A percentile compares a stretch with the other conserved stretches of the same genome.
Conservation (phyloP, 495 filamentous ascomycete genomes). For the Xylona heveae region DNA sequence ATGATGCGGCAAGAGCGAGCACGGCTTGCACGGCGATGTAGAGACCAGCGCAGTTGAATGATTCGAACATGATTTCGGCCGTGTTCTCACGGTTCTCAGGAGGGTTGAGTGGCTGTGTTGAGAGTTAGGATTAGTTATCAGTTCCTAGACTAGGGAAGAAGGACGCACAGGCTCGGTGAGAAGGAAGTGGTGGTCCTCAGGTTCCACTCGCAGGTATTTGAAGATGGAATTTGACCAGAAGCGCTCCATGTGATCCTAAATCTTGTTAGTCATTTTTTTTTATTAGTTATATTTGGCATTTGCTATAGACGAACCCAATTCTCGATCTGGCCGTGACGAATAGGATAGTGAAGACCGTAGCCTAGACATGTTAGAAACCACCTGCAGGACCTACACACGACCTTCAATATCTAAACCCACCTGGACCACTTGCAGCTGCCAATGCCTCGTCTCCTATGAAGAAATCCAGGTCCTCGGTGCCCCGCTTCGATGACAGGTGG, state of each 20-base stretch:
- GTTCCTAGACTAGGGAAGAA: not conserved
- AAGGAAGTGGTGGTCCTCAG: constrained; percentile 95
- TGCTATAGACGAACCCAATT: constrained; percentile 49
- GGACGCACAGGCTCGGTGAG: constrained; percentile 77
- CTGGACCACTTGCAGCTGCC: constrained; percentile 60
- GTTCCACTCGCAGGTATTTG: constrained; percentile 94
- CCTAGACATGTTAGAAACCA: constrained; percentile 22
- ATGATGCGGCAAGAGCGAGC: constrained; percentile 85
- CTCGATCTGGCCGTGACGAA: constrained; percentile 92
- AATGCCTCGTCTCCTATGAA: constrained; percentile 97
- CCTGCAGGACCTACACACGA: not conserved
- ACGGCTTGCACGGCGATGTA: constrained; percentile 98
- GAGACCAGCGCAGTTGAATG: constrained; percentile 95
- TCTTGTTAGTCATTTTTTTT: constrained; percentile 10
- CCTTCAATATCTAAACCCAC: constrained; percentile 19
- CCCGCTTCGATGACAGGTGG: constrained; percentile 75
- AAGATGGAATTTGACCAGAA: constrained; percentile 99
- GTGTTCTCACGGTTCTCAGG: constrained; percentile 98
- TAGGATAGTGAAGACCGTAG: constrained; percentile 92
- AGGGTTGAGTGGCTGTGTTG: constrained; percentile 67
- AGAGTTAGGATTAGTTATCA: not conserved
- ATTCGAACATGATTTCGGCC: constrained; percentile 99
- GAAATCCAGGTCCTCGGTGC: constrained; percentile 94
- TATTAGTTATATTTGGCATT: not conserved
- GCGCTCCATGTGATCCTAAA: constrained; percentile 87